Percentiles rank a stretch among this genome's conserved stretches.
Evolutionary conservation across 768 basidiomycete species (phyloP).

Genomic region (Gloeophyllum trabeum): DNA sequence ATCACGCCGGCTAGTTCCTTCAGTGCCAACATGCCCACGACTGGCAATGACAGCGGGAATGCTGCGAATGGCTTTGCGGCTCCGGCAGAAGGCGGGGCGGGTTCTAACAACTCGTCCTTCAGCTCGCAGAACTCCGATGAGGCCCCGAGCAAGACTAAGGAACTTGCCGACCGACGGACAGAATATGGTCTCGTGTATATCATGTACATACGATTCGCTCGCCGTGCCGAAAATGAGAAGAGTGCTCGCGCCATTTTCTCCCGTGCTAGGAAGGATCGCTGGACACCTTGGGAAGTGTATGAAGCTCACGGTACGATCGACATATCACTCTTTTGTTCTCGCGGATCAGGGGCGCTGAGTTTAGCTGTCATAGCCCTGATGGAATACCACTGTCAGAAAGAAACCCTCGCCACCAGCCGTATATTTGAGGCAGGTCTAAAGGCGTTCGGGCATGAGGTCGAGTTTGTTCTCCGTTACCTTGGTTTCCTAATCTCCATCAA

Average conservation of each 20-base stretch:
- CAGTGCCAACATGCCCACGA: constrained; percentile 4
- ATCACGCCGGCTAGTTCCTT: constrained; percentile 25
- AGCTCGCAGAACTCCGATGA: constrained; percentile 40
- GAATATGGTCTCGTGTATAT: constrained; percentile 76
- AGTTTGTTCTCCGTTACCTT: constrained; percentile 83
- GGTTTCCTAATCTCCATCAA: constrained; percentile 91
- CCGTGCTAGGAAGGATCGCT: constrained; percentile 67
- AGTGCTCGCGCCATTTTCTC: constrained; percentile 68
- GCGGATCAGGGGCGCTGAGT: constrained; percentile 3
- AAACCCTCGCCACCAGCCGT: constrained; percentile 67
- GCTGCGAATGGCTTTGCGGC: constrained; percentile 1
- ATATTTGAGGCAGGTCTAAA: constrained; percentile 94
- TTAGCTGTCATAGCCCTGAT: constrained; percentile 55
- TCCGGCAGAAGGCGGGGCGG: constrained; percentile 18
- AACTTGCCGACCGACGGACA: constrained; percentile 44
- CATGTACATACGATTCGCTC: constrained; percentile 89
- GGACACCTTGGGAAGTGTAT: constrained; percentile 85
- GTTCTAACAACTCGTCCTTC: constrained; percentile 34
- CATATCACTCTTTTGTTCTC: not conserved
- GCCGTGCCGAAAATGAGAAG: constrained; percentile 81
- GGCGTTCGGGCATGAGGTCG: constrained; percentile 67
- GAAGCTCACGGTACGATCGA: constrained; percentile 71
- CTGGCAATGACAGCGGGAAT: not conserved
- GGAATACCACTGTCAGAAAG: constrained; percentile 87
- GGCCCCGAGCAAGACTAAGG: constrained; percentile 40